These are phyloP conservation scores for Rhododendron molle DNA, from an alignment of 148 eudicot species.

Conservation along the genomic window DNA sequence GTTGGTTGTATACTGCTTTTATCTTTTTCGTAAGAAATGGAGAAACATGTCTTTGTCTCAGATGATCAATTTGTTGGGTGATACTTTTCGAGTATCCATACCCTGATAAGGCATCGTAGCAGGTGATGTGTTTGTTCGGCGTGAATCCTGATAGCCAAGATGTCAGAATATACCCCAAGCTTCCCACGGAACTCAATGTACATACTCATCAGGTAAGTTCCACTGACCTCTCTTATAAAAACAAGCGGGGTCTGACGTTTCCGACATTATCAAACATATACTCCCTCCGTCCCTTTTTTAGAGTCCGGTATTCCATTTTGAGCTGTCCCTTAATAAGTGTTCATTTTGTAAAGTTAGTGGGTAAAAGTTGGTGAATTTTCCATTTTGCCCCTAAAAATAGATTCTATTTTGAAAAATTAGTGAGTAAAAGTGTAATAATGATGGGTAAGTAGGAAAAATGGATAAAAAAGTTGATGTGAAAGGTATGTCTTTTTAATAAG, in stretches of 20 bases:
- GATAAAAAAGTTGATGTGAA: too few species aligned
- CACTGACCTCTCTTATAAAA: background rate
- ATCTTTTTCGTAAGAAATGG: background rate
- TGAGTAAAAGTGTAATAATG: too few species aligned
- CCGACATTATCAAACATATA: background rate
- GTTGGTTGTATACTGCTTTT: background rate
- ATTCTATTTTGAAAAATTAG: too few species aligned
- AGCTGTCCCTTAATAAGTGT: too few species aligned
- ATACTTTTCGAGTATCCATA: background rate
- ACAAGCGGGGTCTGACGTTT: background rate
- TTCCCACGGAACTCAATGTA: background rate
- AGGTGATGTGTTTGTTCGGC: conserved; percentile 10
- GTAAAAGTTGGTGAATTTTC: too few species aligned
- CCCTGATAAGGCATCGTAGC: background rate
- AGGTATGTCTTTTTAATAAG: too few species aligned
- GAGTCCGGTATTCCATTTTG: too few species aligned
- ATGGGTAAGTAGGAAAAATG: too few species aligned
- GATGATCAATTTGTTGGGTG: background rate
- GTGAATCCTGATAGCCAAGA: background rate
- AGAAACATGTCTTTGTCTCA: background rate
- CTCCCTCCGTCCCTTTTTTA: too few species aligned
- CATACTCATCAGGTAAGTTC: background rate
- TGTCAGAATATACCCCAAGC: background rate
- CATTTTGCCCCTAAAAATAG: too few species aligned
- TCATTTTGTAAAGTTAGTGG: too few species aligned